Conservation (phyloP, 1,284 basidiomycete genomes). For the Trichosporon ovoides region DNA sequence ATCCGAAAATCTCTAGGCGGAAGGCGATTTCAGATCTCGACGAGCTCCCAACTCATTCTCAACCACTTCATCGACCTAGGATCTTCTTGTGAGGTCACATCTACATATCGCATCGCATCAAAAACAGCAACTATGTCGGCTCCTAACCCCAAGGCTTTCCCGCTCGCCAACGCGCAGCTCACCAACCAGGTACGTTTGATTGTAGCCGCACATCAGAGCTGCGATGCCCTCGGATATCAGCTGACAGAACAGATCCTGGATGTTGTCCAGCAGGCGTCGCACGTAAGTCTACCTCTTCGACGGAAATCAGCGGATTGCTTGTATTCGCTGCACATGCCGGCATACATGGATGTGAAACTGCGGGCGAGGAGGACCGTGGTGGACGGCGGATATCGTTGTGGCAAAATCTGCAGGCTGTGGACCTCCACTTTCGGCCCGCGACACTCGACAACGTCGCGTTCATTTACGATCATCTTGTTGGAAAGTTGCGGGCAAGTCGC, state of each 20-base stretch:
- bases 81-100: conserved; percentile 35
- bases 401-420: too few species aligned
- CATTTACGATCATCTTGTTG: background rate
- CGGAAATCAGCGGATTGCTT: too few species aligned
- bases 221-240: too few species aligned
- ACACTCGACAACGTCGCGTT: too few species aligned
- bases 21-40: background rate
- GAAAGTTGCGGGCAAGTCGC: background rate
- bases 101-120: background rate
- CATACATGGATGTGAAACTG: too few species aligned
- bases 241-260: conserved; percentile 67
- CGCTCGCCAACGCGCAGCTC: conserved; percentile 77
- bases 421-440: too few species aligned
- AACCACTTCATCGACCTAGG: conserved; percentile 26
- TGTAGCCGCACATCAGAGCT: too few species aligned
- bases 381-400: too few species aligned
- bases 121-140: conserved; percentile 22
- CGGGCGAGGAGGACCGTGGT: too few species aligned
- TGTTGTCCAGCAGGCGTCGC: conserved; percentile 77
- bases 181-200: conserved; percentile 79
- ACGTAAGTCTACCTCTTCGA: too few species aligned
- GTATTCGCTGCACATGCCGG: too few species aligned
- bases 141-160: conserved; percentile 78
- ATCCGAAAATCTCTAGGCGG: background rate
- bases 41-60: background rate